Evolutionary conservation across 164 flowering plant genomes (phyloP).

Genomic region (Akebia trifoliata): DNA sequence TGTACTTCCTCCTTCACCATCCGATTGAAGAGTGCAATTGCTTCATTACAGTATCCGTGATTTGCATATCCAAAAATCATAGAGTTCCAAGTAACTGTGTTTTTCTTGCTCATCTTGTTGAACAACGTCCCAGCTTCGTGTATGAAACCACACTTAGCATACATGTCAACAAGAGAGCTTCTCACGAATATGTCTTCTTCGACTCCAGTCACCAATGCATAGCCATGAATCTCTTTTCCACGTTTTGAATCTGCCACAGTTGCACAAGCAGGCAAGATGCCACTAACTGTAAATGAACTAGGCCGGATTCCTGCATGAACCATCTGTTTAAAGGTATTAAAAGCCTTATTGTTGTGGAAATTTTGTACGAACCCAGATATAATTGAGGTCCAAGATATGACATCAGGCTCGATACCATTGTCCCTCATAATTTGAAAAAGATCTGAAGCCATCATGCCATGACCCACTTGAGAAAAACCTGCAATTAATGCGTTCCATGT

Average conservation of each 20-base stretch:
- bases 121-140: constrained; percentile 54
- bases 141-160: constrained; percentile 75
- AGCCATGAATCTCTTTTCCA: constrained; percentile 60
- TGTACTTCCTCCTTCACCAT: constrained; percentile 42
- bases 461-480: constrained; percentile 54
- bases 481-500: constrained; percentile 81
- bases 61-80: constrained; percentile 83
- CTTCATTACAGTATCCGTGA: constrained; percentile 60
- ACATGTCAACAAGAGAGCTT: constrained; percentile 82
- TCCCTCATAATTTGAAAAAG: constrained; percentile 32
- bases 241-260: constrained; percentile 31
- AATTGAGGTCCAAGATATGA: constrained; percentile 78
- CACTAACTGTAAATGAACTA: constrained; percentile 50
- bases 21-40: constrained; percentile 51
- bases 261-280: constrained; percentile 54
- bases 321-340: constrained; percentile 51
- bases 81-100: constrained; percentile 69
- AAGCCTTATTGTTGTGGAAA: constrained; percentile 40
- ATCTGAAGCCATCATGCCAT: constrained; percentile 31
- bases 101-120: constrained; percentile 34
- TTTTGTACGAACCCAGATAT: constrained; percentile 72
- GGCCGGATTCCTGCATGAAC: constrained; percentile 38
- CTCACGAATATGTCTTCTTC: constrained; percentile 55
- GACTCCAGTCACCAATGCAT: constrained; percentile 48
- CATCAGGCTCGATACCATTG: constrained; percentile 47